Conservation (phyloP, 1,284 basidiomycete species). For the Malassezia psittaci region DNA sequence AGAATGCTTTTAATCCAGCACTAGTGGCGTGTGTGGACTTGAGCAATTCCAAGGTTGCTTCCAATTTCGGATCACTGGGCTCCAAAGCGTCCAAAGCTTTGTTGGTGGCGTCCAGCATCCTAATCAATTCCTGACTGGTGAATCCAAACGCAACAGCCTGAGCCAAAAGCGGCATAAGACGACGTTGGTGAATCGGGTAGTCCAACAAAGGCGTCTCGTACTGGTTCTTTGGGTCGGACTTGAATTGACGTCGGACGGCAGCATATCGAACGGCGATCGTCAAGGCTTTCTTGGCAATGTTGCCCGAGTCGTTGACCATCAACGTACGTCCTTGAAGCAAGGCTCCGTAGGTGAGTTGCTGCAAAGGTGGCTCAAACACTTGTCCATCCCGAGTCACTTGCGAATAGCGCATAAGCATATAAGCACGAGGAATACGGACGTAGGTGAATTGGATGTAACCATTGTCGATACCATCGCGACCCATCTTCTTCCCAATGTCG, state of each 20-base stretch:
- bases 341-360: constrained; percentile 56
- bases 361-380: constrained; percentile 52
- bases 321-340: constrained; percentile 54
- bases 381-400: constrained; percentile 53
- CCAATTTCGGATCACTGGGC: constrained; percentile 48
- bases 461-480: constrained; percentile 53
- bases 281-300: constrained; percentile 53
- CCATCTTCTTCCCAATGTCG: constrained; percentile 58
- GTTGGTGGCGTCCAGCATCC: constrained; percentile 50
- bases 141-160: constrained; percentile 56
- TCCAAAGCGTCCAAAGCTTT: constrained; percentile 53
- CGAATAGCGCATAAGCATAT: constrained; percentile 58
- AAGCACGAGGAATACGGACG: constrained; percentile 54
- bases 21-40: constrained; percentile 57
- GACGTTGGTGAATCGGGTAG: constrained; percentile 56
- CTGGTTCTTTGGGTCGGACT: constrained; percentile 35
- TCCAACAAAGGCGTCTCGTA: constrained; percentile 55
- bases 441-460: constrained; percentile 53
- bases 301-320: constrained; percentile 54
- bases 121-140: constrained; percentile 51
- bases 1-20: constrained; percentile 57
- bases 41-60: constrained; percentile 50
- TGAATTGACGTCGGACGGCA: constrained; percentile 55
- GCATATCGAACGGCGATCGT: constrained; percentile 56
- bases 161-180: constrained; percentile 54